These are phyloP conservation scores for Hericium erinaceus DNA, from an alignment of 768 basidiomycete genomes.

Conservation along the genomic window DNA sequence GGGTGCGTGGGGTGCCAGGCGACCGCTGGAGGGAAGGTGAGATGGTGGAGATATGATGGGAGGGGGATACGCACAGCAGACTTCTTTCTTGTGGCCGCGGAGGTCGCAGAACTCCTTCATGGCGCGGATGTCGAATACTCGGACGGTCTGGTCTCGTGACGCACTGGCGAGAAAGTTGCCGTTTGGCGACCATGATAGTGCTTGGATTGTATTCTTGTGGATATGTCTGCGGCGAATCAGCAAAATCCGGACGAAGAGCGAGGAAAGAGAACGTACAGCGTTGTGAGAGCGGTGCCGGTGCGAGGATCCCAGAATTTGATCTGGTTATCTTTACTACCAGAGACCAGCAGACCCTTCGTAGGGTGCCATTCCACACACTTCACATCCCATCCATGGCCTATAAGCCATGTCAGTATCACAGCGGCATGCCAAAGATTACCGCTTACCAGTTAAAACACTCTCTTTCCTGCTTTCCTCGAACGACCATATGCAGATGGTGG, in stretches of 20 bases:
- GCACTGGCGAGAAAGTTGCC: conserved; percentile 93
- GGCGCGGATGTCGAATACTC: conserved; percentile 95
- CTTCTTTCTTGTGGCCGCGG: conserved; percentile 97
- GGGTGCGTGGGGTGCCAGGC: conserved; percentile 96
- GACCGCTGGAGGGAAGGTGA: conserved; percentile 43
- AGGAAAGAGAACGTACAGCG: conserved; percentile 48
- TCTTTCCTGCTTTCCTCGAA: conserved; percentile 90
- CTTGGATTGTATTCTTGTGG: conserved; percentile 96
- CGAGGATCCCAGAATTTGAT: conserved; percentile 99
- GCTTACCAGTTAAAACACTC: conserved; percentile 68
- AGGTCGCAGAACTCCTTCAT: conserved; percentile 93
- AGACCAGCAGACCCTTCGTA: conserved; percentile 88
- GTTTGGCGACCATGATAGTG: conserved; percentile 87
- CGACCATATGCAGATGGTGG: conserved; percentile 89
- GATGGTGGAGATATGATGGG: not conserved
- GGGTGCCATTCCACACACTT: conserved; percentile 99
- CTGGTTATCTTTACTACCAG: conserved; percentile 94
- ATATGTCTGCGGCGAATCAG: conserved; percentile 52
- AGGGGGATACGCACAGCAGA: conserved; percentile 64
- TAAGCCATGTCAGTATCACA: not conserved
- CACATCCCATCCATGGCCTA: conserved; percentile 99
- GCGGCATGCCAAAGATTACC: not conserved
- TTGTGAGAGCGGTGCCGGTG: conserved; percentile 82
- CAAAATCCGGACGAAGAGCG: not conserved
- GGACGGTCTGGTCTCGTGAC: conserved; percentile 88